These are phyloP conservation scores for Aristolochia fimbriata DNA, from an alignment of 164 flowering plant species.

Conservation along the genomic window DNA sequence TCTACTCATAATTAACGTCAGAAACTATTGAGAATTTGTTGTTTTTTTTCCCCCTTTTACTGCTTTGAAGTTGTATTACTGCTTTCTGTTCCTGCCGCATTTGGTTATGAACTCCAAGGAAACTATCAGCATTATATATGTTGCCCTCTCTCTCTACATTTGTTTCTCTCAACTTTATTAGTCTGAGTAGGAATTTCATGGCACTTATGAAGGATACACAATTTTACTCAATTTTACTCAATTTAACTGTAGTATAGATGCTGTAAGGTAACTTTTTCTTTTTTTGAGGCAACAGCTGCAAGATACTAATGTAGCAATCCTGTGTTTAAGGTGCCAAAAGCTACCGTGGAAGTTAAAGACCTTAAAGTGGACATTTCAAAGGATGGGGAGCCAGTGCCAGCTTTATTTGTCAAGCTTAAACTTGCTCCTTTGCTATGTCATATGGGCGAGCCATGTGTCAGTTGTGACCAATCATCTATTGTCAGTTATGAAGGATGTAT, in stretches of 20 bases:
- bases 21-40: too few species aligned
- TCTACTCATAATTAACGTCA: too few species aligned
- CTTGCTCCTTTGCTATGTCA: slow-evolving; percentile 57
- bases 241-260: neutral
- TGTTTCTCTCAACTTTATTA: too few species aligned
- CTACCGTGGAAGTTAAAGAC: slow-evolving; percentile 70
- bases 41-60: too few species aligned
- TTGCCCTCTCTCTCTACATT: too few species aligned
- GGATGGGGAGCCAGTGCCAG: slow-evolving; percentile 64
- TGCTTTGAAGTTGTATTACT: too few species aligned
- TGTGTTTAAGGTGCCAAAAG: slow-evolving; percentile 64
- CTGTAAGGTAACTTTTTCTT: neutral
- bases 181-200: too few species aligned
- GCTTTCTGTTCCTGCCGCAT: too few species aligned
- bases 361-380: slow-evolving; percentile 70
- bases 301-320: neutral
- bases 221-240: too few species aligned
- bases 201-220: too few species aligned
- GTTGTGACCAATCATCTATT: slow-evolving; percentile 46
- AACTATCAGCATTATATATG: too few species aligned
- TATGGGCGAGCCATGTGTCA: slow-evolving; percentile 47
- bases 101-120: too few species aligned
- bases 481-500: slow-evolving; percentile 26
- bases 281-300: neutral
- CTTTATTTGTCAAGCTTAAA: slow-evolving; percentile 57